Percentiles rank a stretch among this genome's conserved stretches.
Evolutionary conservation across 2,329 filamentous ascomycete genomes (phyloP).

Genomic region (Neonectria sp.): DNA sequence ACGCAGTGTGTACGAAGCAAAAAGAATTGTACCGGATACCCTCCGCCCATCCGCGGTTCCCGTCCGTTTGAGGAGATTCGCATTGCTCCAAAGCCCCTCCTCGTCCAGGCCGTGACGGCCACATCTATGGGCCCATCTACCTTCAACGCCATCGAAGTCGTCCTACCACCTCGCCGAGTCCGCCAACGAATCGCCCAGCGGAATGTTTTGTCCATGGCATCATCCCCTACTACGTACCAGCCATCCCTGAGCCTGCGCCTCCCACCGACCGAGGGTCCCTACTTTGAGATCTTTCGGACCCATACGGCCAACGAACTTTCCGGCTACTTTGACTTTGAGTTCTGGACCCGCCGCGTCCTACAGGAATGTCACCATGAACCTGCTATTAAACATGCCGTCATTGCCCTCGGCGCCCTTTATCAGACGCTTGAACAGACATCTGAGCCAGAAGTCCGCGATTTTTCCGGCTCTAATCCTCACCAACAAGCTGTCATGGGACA

Average conservation of each 20-base stretch:
- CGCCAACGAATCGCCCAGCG: slow-evolving; percentile 38
- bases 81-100: slow-evolving; percentile 64
- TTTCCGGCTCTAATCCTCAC: slow-evolving; percentile 31
- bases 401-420: slow-evolving; percentile 77
- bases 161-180: slow-evolving; percentile 53
- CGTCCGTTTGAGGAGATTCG: slow-evolving; percentile 62
- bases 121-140: slow-evolving; percentile 29
- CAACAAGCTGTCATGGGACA: slow-evolving; percentile 61
- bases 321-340: slow-evolving; percentile 76
- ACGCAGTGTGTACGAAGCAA: slow-evolving; percentile 72
- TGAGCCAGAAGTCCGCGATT: slow-evolving; percentile 60
- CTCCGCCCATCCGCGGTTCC: slow-evolving; percentile 66
- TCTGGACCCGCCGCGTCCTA: slow-evolving; percentile 75
- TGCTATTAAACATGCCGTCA: slow-evolving; percentile 75
- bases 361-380: slow-evolving; percentile 74
- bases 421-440: slow-evolving; percentile 74
- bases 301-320: slow-evolving; percentile 75
- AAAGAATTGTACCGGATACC: slow-evolving; percentile 73
- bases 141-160: slow-evolving; percentile 40
- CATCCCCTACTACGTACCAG: slow-evolving; percentile 55
- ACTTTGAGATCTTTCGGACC: slow-evolving; percentile 74
- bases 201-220: slow-evolving; percentile 44
- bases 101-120: slow-evolving; percentile 42
- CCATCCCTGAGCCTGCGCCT: slow-evolving; percentile 64
- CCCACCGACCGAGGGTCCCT: slow-evolving; percentile 67